Base-by-base conservation (phyloP, 768 basidiomycete genomes). In the Hygrophorus russula region DNA sequence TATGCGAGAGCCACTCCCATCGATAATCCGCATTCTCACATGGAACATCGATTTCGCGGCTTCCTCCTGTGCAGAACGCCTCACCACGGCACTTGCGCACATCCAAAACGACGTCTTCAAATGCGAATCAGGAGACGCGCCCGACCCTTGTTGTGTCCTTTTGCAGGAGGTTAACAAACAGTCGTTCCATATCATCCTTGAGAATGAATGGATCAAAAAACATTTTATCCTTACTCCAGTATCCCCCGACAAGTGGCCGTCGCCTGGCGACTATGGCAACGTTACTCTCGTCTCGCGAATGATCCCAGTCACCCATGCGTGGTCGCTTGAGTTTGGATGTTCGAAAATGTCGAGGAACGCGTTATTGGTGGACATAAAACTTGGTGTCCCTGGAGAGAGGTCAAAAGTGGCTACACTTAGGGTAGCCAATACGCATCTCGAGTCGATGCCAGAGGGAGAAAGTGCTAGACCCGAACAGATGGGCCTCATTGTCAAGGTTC, bases 361-460 rank as follows among this genome's bases (percentile, higher is more conserved):
- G 37, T 49, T 87, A 40, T 64, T 76, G 34, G 72, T 76, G 37
- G 78, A 80, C 53, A 45, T 80, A 36, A 70, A 68, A 50, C 52
- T 81, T 34, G 58, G 62, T 36, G 49, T 65, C 17, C 64, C 64
- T 0, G 56, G 45, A 31, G 50, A 56, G 41, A 59, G 52, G 37
- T 61, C 51, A 19, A 62, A 47, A 29, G 65, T 64, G 33, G 65
- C 70, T 41, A 64, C 67, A n/a, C 45, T 85, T 48, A 68, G 82
- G 20, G 60, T 86, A 32, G 73, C 74, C 19, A 87, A 86, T 56
- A 83, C 82, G 18, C 84, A 88, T 53, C 64, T 88, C 39, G 85
- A 88, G 59, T 82, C 81, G 9, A 53, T 80, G 40, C 63, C 66
- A 0, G 12, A 40, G 0, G 80, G 78, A n/a, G 48, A 50, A 15